phyloP scores from a whole-genome alignment of 192 early-diverging fungal genomes.

The Coemansia sp. region DNA sequence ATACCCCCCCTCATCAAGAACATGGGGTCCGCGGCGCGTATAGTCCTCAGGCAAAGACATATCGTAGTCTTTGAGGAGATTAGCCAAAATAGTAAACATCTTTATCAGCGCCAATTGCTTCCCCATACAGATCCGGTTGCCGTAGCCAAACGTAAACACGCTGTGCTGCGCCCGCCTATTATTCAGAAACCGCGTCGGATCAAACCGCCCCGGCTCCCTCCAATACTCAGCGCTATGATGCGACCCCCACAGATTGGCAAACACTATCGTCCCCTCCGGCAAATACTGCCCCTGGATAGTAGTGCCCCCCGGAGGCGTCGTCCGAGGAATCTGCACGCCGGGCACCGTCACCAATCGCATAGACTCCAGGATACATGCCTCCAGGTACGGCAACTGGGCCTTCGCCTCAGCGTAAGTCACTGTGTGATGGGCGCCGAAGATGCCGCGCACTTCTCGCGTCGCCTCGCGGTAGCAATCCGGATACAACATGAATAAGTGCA shows the following conservation, averaged over 20 bases:
- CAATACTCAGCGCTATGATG: conserved; percentile 16
- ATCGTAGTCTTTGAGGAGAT: conserved; percentile 24
- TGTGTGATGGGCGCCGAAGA: neutral
- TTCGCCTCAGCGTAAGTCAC: conserved; percentile 6
- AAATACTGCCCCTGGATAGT: conserved; percentile 22
- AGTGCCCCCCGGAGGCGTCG: neutral
- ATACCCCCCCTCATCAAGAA: conserved; percentile 8
- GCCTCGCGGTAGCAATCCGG: conserved; percentile 8
- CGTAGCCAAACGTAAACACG: conserved; percentile 40
- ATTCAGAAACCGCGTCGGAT: conserved; percentile 20
- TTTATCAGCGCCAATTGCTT: conserved; percentile 36
- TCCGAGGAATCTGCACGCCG: conserved; percentile 24
- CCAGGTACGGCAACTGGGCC: conserved; percentile 11
- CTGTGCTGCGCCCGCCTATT: conserved; percentile 10
- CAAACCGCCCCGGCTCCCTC: conserved; percentile 11
- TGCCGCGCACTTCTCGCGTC: conserved; percentile 6
- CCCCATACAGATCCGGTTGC: conserved; percentile 33
- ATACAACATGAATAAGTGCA: conserved; percentile 33
- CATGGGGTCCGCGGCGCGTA: conserved; percentile 5
- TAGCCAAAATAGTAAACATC: conserved; percentile 31
- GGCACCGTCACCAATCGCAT: conserved; percentile 29
- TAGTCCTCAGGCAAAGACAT: conserved; percentile 10
- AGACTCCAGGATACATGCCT: conserved; percentile 37
- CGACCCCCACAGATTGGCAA: conserved; percentile 20
- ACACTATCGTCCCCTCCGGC: conserved; percentile 20